A percentile compares a stretch with the other conserved stretches of the same genome.
phyloP scores from a whole-genome alignment of 2,329 filamentous ascomycete genomes.

The Curvularia spicifera region DNA sequence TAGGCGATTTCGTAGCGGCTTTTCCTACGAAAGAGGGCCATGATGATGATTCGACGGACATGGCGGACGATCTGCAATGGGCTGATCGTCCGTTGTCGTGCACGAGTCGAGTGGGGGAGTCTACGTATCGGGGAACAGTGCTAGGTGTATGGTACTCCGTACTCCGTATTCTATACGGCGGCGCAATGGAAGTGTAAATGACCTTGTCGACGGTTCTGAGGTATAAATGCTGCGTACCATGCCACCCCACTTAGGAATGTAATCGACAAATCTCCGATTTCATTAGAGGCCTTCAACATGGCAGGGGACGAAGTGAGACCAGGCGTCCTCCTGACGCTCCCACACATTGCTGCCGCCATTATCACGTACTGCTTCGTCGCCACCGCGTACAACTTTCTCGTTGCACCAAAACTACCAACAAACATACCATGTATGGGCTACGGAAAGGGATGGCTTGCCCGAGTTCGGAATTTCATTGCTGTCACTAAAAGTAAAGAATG shows the following conservation, averaged over 20 bases:
- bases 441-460: constrained; percentile 32
- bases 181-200: not conserved
- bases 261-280: not conserved
- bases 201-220: not conserved
- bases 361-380: constrained; percentile 29
- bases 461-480: constrained; percentile 28
- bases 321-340: constrained; percentile 3
- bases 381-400: constrained; percentile 21
- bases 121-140: not conserved
- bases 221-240: not conserved
- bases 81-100: not conserved
- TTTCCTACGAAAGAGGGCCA: not conserved
- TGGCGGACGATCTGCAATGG: not conserved
- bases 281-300: not conserved
- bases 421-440: constrained; percentile 35
- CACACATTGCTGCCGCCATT: constrained; percentile 12
- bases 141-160: not conserved
- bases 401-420: constrained; percentile 25
- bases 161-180: not conserved
- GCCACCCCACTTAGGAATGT: not conserved
- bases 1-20: not conserved
- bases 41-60: not conserved
- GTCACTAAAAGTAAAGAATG: constrained; percentile 33
- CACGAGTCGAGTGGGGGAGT: not conserved
- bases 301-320: not conserved